Evolutionary conservation across 441 rosid genomes (phyloP), one percentile per base, ranked within the genome.

Genomic region (Rhodomyrtus psidioides): DNA sequence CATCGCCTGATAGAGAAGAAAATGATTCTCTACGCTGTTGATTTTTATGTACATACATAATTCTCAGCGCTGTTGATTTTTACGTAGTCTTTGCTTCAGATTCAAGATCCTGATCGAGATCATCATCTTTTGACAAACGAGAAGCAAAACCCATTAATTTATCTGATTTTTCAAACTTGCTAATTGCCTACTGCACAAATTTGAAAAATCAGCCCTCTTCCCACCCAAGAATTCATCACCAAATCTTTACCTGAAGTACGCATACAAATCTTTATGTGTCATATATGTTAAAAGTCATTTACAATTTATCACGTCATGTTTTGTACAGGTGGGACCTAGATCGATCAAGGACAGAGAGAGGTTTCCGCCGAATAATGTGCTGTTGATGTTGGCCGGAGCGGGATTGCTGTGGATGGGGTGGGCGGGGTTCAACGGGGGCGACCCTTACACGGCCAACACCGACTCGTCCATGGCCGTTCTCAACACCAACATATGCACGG

Each of bases 371-470:
- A 70, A 70, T 14, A 70, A 82, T 10, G 59, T 82, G 46, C 15
- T 82, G 46, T 26, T 82, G 84, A 82, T 30, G 60, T 60, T 82
- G 46, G 84, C 84, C 9, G 59, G 84, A 34, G 58, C 84, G n/a
- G 84, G 84, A 24, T n/a, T 82, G 84, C 84, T 82, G 59, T 82
- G 84, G 84, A 3, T 82, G 84, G 84, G 84, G 27, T 82, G 84
- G 84, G 59, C 59, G 6, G 84, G 84, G 60, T 82, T 82, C 84
- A 82, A 82, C 19, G 84, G 84, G 16, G 84, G 84, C 15, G 84
- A 55, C 59, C 84, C 84, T 53, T 82, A 82, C 59, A 2, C 84
- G 3, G 84, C 84, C 3, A 82, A 51, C 84, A 82, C 1, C 46
- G 58, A 27, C 39, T 55, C 84, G n/a, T 53, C 84, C 59, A 55